Evolutionary conservation across 176 grass and related monocot species (phyloP), one percentile per base, ranked within the genome.

Genomic region (Tillandsia leiboldiana): DNA sequence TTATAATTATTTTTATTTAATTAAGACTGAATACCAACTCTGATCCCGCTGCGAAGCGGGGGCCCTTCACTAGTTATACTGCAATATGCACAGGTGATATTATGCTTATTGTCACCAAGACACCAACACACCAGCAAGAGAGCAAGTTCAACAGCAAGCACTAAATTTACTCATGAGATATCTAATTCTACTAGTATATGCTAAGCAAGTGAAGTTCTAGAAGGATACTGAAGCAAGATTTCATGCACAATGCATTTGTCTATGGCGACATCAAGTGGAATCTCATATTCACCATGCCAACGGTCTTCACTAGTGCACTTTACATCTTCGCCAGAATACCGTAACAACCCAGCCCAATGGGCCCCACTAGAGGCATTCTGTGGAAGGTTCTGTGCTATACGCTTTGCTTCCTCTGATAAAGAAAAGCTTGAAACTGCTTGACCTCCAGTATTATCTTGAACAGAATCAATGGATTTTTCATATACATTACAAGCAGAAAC

Each of bases 221-320:
- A 91, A 96, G 94, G 94, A 92, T 97, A 97, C 94, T 97, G 94
- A 79, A 90, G 82, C 71, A 92, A 75, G 80, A 92, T 72, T 76
- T 92, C 94, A 79, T 97, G 94, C 28, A 79, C 28, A 53, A 97
- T 92, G 82, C 89, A 97, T 51, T 90, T 97, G 78, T 87, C 84
- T 59, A 97, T 90, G 51, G 85, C 74, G 59, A 92, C 85, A 92
- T 90, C 82, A 76, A 90, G 77, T 76, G 89, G 89, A 77, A 92
- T 72, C 61, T 85, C 83, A 85, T 65, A 70, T 26, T 65, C 52
- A 57, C 74, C 29, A 68, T 76, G 52, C 67, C 49, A 77, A 22
- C 51, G 78, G 64, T 90, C 64, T 29, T 17, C 73, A 85, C 50
- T 12, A 47, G 62, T 65, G 53, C 50, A 54, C 79, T 82, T 74